A percentile compares a stretch with the other conserved stretches of the same genome.
Evolutionary conservation across 352 stramenopile species (phyloP).

Genomic region (Sclerospora graminicola): DNA sequence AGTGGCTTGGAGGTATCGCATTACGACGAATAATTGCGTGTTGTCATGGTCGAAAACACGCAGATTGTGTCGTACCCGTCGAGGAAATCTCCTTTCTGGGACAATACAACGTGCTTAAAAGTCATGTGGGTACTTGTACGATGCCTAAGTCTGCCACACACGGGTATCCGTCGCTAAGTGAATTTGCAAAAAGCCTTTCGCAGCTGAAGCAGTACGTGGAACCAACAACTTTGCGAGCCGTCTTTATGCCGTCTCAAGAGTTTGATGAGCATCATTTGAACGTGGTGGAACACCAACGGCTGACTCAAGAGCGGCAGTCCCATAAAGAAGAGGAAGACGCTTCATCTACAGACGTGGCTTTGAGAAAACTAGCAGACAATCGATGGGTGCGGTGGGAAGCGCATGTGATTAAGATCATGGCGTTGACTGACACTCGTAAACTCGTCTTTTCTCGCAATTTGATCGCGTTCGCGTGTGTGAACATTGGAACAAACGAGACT

Average conservation of each 20-base stretch:
- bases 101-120: too few relatives aligned
- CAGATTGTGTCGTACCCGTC: too few relatives aligned
- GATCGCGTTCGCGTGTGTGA: conserved; percentile 28
- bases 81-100: too few relatives aligned
- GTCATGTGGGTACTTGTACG: too few relatives aligned
- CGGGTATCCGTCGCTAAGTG: neutral
- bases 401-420: too few relatives aligned
- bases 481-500: conserved; percentile 9
- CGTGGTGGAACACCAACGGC: conserved; percentile 22
- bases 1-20: conserved; percentile 52
- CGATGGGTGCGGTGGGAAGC: too few relatives aligned
- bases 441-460: too few relatives aligned
- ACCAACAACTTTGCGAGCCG: conserved; percentile 28
- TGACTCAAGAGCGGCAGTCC: conserved; percentile 39
- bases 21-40: conserved; percentile 44
- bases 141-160: conserved; percentile 1
- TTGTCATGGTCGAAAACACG: too few relatives aligned
- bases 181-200: conserved; percentile 11
- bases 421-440: too few relatives aligned
- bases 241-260: conserved; percentile 31
- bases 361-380: neutral
- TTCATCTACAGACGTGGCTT: neutral
- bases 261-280: conserved; percentile 25
- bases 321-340: conserved; percentile 16
- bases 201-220: conserved; percentile 41